Evolutionary conservation across 441 rosid genomes (phyloP).

Genomic region (Arabidopsis lyrata): DNA sequence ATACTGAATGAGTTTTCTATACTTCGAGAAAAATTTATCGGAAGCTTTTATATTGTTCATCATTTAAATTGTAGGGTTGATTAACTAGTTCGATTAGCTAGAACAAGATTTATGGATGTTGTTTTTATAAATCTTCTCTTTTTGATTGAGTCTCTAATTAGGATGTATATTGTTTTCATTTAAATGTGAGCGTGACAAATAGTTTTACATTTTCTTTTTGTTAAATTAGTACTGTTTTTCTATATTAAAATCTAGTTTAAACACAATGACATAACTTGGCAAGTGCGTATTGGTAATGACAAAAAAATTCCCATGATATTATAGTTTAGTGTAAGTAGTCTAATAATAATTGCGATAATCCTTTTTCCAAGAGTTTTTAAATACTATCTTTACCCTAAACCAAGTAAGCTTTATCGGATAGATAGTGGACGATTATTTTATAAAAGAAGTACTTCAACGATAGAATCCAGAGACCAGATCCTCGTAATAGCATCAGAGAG

Average conservation of each 20-base stretch:
- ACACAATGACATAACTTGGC: constrained; percentile 2
- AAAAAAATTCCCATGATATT: neutral
- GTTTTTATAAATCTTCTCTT: too few species aligned
- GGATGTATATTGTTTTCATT: too few species aligned
- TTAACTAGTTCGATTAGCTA: too few species aligned
- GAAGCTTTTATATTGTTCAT: too few species aligned
- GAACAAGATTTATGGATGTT: too few species aligned
- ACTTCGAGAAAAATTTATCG: too few species aligned
- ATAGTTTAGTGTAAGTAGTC: constrained; percentile 7
- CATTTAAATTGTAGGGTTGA: too few species aligned
- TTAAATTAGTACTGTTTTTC: too few species aligned
- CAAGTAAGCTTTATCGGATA: constrained; percentile 12
- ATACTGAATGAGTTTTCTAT: too few species aligned
- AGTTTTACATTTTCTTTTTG: too few species aligned
- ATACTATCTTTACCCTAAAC: constrained; percentile 15
- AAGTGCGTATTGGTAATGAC: constrained; percentile 14
- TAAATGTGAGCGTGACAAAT: too few species aligned
- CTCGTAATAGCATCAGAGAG: constrained; percentile 34
- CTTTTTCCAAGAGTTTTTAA: neutral
- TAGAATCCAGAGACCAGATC: constrained; percentile 28
- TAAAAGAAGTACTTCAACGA: neutral
- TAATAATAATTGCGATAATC: constrained; percentile 3
- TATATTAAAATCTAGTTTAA: neutral
- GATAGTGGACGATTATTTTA: constrained; percentile 23
- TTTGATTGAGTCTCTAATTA: too few species aligned